Base-by-base conservation (phyloP, 805 yeast species). In the Ogataea ganodermae region DNA sequence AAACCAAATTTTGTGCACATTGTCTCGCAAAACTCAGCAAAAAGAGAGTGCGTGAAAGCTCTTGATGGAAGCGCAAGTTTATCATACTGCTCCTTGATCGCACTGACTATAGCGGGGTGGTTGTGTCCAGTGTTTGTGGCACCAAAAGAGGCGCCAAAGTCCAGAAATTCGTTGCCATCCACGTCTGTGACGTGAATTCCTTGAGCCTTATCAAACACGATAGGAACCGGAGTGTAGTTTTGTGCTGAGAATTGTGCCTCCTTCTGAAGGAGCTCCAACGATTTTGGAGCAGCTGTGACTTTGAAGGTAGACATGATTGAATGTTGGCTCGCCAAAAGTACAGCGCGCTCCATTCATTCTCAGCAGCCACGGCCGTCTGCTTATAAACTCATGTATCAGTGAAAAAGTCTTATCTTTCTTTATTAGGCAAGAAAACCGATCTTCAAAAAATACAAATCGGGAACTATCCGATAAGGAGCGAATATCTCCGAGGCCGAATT, bases 11-110 rank as follows among this genome's bases (percentile, higher is more conserved):
- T 38, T 53, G 52, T 21, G 64, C 73, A 40, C 59, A 63, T 47
- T 16, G 51, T 48, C 48, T 63, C 55, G 50, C 61, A 51, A 46
- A 59, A 53, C 38, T 58, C 46, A 33, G 60, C 56, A 47, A 52
- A 63, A 17, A 58, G 16, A 10, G 49, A 31, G 50, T 60, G 61
- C 1, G 61, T 52, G 42, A 60, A 60, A 9, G 57, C 63, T 50
- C 65, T 52, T 10, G 69, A 42, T 37, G 61, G 59, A 53, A 71
- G 36, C 2, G 72, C 63, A 40, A 68, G 44, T 40, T 56, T 56
- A 4, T 55, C 48, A 22, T 63, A 49, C 48, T 70, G 75, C 3
- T 58, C 57, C 30, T 47, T 57, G 23, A 66, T 61, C 10, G 72
- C 73, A 22, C 57, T 48, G 41, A 59, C 50, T 7, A 60, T 61